Conservation (phyloP, 257 asterid species). For the Leptodermis oblonga region DNA sequence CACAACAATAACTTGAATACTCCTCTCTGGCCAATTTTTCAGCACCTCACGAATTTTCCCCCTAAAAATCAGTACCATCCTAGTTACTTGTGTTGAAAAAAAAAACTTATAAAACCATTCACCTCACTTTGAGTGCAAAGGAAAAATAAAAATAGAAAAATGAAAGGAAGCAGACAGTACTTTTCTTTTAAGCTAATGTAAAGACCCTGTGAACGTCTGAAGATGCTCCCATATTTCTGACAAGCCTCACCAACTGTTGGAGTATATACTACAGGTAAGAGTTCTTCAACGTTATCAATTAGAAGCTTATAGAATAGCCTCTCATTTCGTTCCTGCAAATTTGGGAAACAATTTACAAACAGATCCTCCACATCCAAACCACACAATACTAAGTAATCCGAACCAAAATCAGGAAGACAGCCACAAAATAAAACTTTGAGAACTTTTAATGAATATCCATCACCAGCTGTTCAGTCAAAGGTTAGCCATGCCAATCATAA, state of each 20-base stretch:
- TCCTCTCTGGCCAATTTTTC: slow-evolving; percentile 91
- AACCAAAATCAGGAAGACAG: slow-evolving; percentile 4
- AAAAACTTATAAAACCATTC: not conserved
- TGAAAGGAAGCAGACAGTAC: slow-evolving; percentile 32
- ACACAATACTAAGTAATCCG: not conserved
- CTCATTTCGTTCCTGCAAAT: slow-evolving; percentile 75
- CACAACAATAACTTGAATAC: slow-evolving; percentile 87
- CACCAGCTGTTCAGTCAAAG: not conserved
- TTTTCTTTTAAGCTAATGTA: slow-evolving; percentile 84
- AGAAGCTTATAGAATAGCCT: slow-evolving; percentile 92
- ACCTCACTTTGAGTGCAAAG: not conserved
- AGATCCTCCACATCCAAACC: not conserved
- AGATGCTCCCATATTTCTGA: slow-evolving; percentile 90
- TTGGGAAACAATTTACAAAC: slow-evolving; percentile 4
- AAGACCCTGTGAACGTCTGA: slow-evolving; percentile 93
- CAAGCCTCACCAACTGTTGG: slow-evolving; percentile 97
- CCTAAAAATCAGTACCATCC: slow-evolving; percentile 31
- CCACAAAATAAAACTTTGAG: not conserved
- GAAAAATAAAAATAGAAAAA: not conserved
- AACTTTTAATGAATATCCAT: not conserved
- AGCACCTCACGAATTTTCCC: slow-evolving; percentile 82
- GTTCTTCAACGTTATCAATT: slow-evolving; percentile 84
- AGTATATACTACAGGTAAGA: slow-evolving; percentile 85
- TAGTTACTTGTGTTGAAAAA: slow-evolving; percentile 3
- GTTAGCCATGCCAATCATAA: not conserved